Base-by-base conservation (phyloP, 371 early-diverging fungal species). In the Mortierella sp. region DNA sequence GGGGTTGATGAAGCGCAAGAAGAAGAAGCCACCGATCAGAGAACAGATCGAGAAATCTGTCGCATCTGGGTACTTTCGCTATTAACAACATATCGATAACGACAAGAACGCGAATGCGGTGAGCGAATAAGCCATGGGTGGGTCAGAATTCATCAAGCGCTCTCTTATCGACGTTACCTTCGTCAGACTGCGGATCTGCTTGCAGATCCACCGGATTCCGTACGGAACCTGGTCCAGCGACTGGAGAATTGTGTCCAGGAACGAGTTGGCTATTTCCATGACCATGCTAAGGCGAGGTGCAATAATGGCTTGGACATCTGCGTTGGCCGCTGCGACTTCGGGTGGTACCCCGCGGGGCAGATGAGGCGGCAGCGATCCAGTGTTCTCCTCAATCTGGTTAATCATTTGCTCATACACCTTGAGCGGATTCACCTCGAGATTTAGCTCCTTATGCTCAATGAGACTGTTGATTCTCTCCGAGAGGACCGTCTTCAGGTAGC, bases 191-290 rank as follows among this genome's bases (percentile, higher is more conserved):
- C 93, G 84, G 81, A 98, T 97, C 81, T 97, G 97, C 66, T 98
- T 98, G 82, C 98, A 98, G 49, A 98, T 95, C 97, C 97, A 98
- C n/a, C 97, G 88, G 73, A 98, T 97, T 49, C 97, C 98, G 64
- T 95, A 97, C 1, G 98, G 98, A 3, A 95, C 93, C 59, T 86
- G 84, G 48, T 93, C 90, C 15, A 93, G 83, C 1, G 93, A 91
- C 8, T 82, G 83, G 30, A 96, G 85, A 54, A 98, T 96, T 9
- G 93, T 94, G 15, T 87, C 85, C 30, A 98, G 79, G 63, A 97
- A 95, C 9, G 85, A 83, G 52, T 89, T 89, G 9, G 96, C 92
- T 46, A 96, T 93, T 34, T 95, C 93, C 82, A 90, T 91, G 42
- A 98, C 81, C 82, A 91, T 92, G 54, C 84, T 83, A 7, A 95